Conservation (phyloP, 2,329 filamentous ascomycete genomes). For the Knoxdaviesia capensis region DNA sequence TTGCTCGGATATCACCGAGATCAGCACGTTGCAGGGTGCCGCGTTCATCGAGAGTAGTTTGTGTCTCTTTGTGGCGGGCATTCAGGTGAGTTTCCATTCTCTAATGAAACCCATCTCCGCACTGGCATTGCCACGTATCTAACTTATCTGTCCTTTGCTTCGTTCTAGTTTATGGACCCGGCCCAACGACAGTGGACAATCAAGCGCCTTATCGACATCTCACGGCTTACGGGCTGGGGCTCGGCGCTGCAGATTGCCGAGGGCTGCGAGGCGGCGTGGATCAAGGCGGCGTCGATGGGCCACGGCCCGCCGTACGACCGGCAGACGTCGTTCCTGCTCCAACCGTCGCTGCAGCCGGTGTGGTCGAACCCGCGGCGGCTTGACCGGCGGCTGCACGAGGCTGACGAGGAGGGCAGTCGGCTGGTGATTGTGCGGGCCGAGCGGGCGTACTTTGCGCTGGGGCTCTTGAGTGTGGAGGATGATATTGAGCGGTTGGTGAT, state of each 20-base stretch:
- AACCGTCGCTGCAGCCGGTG: slow-evolving; percentile 17
- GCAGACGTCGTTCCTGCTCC: slow-evolving; percentile 19
- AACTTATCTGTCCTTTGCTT: background rate
- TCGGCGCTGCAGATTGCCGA: slow-evolving; percentile 62
- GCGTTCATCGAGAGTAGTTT: slow-evolving; percentile 69
- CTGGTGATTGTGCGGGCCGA: slow-evolving; percentile 43
- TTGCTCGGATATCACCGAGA: slow-evolving; percentile 27
- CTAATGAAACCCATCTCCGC: background rate
- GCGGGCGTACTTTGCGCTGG: slow-evolving; percentile 55
- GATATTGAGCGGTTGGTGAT: slow-evolving; percentile 47
- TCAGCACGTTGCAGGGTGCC: slow-evolving; percentile 61
- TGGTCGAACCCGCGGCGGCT: slow-evolving; percentile 30
- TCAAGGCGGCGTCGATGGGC: slow-evolving; percentile 50
- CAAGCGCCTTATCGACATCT: slow-evolving; percentile 51
- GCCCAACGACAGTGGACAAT: slow-evolving; percentile 63
- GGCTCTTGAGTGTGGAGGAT: slow-evolving; percentile 57
- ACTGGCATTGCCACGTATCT: background rate
- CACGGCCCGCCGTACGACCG: slow-evolving; percentile 52
- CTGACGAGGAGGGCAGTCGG: slow-evolving; percentile 18
- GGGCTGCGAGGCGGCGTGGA: slow-evolving; percentile 74
- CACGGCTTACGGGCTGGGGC: slow-evolving; percentile 71
- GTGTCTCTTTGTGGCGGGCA: slow-evolving; percentile 67
- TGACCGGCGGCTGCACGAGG: slow-evolving; percentile 28
- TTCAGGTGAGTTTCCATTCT: slow-evolving; percentile 31
- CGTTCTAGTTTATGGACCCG: slow-evolving; percentile 43